Percentiles rank a stretch among this genome's conserved stretches.
Evolutionary conservation across 192 early-diverging fungal species (phyloP).

Genomic region (Backusella australiensis): DNA sequence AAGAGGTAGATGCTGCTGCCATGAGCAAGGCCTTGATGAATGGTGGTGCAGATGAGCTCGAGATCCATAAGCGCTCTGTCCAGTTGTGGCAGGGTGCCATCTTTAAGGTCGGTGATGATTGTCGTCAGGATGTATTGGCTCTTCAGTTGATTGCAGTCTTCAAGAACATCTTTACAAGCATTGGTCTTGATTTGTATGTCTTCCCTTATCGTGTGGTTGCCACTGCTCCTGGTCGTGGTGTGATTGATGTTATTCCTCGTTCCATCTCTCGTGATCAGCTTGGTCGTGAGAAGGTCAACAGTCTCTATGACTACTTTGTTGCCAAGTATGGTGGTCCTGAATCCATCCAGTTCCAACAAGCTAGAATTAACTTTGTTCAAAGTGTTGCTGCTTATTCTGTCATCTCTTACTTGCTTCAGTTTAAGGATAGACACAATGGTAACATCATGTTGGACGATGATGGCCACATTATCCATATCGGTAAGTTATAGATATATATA

Average conservation of each 20-base stretch:
- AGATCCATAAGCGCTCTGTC: conserved; percentile 39
- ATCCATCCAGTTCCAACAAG: conserved; percentile 84
- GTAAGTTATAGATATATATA: conserved; percentile 37
- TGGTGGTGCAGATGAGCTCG: conserved; percentile 24
- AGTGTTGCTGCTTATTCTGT: conserved; percentile 95
- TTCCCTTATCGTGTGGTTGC: conserved; percentile 98
- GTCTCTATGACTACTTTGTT: conserved; percentile 93
- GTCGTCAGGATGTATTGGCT: conserved; percentile 97
- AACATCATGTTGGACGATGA: conserved; percentile 99
- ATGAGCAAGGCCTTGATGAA: conserved; percentile 42
- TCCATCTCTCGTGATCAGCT: conserved; percentile 97
- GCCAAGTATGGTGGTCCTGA: conserved; percentile 90
- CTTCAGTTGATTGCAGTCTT: conserved; percentile 97
- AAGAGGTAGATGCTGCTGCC: conserved; percentile 54
- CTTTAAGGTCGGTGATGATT: conserved; percentile 99
- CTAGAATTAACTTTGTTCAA: conserved; percentile 92
- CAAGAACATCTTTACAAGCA: conserved; percentile 90
- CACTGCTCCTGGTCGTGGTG: conserved; percentile 94
- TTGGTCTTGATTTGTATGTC: conserved; percentile 92
- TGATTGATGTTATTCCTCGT: conserved; percentile 97
- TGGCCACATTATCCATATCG: conserved; percentile 96
- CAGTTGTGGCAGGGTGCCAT: conserved; percentile 84
- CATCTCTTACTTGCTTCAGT: conserved; percentile 91
- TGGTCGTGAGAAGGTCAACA: conserved; percentile 98
- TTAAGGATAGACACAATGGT: conserved; percentile 99